A percentile compares a stretch with the other conserved stretches of the same genome.
phyloP scores from a whole-genome alignment of 768 basidiomycete genomes.

The Phanerodontia chrysosporium region DNA sequence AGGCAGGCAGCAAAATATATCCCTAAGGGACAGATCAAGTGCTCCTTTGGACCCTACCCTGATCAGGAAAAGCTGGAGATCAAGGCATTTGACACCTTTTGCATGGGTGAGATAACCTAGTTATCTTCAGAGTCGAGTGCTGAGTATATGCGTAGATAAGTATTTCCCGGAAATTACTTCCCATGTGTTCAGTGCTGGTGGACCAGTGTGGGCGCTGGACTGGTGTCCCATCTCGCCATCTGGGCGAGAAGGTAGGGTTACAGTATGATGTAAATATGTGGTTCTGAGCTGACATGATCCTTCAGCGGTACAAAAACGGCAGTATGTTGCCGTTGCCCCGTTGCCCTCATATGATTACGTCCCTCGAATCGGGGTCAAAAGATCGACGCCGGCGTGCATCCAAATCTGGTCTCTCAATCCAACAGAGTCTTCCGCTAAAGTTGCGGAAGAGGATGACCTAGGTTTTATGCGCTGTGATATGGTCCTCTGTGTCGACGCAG shows the following conservation, averaged over 20 bases:
- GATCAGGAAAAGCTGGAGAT: constrained; percentile 47
- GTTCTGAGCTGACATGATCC: neutral
- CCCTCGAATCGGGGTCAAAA: constrained; percentile 62
- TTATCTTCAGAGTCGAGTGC: neutral
- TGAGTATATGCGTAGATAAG: constrained; percentile 40
- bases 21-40: constrained; percentile 49
- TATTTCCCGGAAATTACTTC: constrained; percentile 55
- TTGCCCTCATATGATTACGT: constrained; percentile 62
- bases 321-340: constrained; percentile 83
- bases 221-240: constrained; percentile 83
- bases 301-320: constrained; percentile 51
- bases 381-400: constrained; percentile 54
- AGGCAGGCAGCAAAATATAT: constrained; percentile 60
- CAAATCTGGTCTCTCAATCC: constrained; percentile 77
- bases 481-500: constrained; percentile 79
- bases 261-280: constrained; percentile 14
- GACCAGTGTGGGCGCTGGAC: constrained; percentile 86
- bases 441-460: constrained; percentile 13
- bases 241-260: constrained; percentile 44
- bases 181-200: constrained; percentile 81
- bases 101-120: constrained; percentile 49
- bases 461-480: constrained; percentile 74
- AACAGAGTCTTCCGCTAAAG: constrained; percentile 3
- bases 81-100: constrained; percentile 49
- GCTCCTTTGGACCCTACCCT: constrained; percentile 63